A percentile compares a stretch with the other conserved stretches of the same genome.
These are phyloP conservation scores for Dalechampia spathulata DNA, from an alignment of 441 rosid genomes.

Conservation along the genomic window DNA sequence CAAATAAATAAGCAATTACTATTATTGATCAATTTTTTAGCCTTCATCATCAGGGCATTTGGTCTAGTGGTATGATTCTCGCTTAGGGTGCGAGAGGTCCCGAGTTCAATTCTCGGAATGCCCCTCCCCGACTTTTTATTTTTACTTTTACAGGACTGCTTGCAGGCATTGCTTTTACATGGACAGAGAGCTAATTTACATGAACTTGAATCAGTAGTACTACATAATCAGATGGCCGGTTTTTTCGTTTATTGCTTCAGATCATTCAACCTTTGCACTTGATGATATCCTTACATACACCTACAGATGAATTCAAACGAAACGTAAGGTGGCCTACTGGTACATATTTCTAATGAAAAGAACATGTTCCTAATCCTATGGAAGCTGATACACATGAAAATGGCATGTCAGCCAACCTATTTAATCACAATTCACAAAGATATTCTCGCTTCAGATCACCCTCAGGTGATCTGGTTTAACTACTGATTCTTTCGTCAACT, in stretches of 20 bases:
- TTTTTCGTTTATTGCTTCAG: no score
- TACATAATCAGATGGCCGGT: no score
- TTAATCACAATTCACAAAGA: not conserved
- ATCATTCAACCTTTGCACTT: no score
- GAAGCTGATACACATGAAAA: not conserved
- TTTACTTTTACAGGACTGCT: no score
- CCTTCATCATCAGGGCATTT: no score
- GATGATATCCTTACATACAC: no score
- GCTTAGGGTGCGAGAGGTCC: conserved; percentile 58
- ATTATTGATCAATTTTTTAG: no score
- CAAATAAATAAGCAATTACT: no score
- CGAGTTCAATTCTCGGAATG: conserved; percentile 39
- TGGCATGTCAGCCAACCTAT: not conserved
- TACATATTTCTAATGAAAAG: conserved; percentile 6
- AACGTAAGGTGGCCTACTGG: conserved; percentile 10
- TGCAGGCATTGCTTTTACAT: no score
- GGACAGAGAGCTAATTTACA: no score
- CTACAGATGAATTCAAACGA: conserved; percentile 10
- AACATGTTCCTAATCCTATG: conserved; percentile 12
- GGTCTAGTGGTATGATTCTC: conserved; percentile 67
- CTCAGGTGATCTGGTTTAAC: conserved; percentile 16
- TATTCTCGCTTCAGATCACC: not conserved
- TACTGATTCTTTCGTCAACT: conserved; percentile 12
- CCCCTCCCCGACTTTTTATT: no score
- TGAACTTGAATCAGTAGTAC: no score